Percentiles rank a stretch among this genome's conserved stretches.
Evolutionary conservation across 2,329 filamentous ascomycete species (phyloP).

Genomic region (Aspergillus ustus): DNA sequence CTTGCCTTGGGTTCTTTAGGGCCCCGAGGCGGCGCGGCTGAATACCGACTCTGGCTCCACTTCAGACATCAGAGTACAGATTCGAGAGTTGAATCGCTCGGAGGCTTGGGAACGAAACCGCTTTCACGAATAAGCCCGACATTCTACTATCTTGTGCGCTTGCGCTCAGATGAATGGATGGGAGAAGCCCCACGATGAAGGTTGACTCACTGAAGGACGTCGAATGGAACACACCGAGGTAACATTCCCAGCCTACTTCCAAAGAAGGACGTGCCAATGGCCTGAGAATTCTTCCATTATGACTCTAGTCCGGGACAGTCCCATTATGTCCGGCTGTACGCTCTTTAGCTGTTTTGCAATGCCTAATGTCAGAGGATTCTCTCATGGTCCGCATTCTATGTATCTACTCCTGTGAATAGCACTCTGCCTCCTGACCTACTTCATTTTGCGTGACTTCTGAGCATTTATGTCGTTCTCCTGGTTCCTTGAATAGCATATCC

Average conservation of each 20-base stretch:
- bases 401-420: not conserved
- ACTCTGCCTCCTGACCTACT: not conserved
- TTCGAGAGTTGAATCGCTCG: not conserved
- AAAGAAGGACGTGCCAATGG: no score
- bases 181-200: not conserved
- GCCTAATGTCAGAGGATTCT: no score
- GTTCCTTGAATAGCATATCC: not conserved
- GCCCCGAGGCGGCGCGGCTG: not conserved
- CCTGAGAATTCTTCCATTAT: no score
- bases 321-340: no score
- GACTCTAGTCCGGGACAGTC: no score
- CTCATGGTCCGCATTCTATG: no score
- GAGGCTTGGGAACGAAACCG: not conserved
- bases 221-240: no score
- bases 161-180: not conserved
- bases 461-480: not conserved
- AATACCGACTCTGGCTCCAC: not conserved
- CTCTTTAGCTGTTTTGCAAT: no score
- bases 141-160: not conserved
- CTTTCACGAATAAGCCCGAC: not conserved
- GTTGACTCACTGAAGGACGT: no score
- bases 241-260: no score
- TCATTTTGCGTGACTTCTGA: not conserved
- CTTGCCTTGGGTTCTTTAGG: not conserved
- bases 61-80: not conserved